Percentiles rank a stretch among this genome's conserved stretches.
Evolutionary conservation across 2,329 filamentous ascomycete species (phyloP).

Genomic region (Clonostachys rhizophaga): DNA sequence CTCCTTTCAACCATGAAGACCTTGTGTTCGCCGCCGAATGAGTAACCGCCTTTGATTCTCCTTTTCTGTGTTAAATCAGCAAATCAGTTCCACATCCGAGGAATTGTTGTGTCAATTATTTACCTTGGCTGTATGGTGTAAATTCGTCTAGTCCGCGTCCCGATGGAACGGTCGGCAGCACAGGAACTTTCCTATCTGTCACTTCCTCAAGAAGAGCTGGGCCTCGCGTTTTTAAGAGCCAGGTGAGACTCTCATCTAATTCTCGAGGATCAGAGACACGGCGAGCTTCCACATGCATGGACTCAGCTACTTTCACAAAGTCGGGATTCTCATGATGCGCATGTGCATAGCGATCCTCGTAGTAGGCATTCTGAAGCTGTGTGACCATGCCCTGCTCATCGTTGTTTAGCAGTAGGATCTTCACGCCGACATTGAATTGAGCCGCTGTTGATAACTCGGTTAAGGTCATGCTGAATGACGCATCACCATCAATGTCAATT

Average conservation of each 20-base stretch:
- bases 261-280: constrained; percentile 72
- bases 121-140: constrained; percentile 40
- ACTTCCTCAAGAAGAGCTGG: constrained; percentile 89
- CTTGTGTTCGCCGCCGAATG: constrained; percentile 59
- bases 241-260: constrained; percentile 72
- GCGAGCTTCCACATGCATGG: constrained; percentile 80
- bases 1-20: constrained; percentile 29
- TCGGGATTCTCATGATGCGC: constrained; percentile 95
- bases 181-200: constrained; percentile 86
- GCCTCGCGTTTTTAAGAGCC: constrained; percentile 86
- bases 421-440: constrained; percentile 95
- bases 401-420: constrained; percentile 94
- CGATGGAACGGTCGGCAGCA: constrained; percentile 92
- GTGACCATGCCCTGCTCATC: constrained; percentile 98
- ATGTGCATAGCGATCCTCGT: constrained; percentile 87
- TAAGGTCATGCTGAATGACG: constrained; percentile 98
- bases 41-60: constrained; percentile 62
- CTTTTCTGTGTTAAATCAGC: constrained; percentile 43
- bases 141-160: constrained; percentile 90
- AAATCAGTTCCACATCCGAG: not conserved
- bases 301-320: constrained; percentile 86
- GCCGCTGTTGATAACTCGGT: constrained; percentile 90
- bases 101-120: constrained; percentile 6
- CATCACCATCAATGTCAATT: constrained; percentile 94
- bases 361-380: constrained; percentile 97